A percentile compares a stretch with the other conserved stretches of the same genome.
These are phyloP conservation scores for Verticillium alfalfae DNA, from an alignment of 2,329 filamentous ascomycete species.

Conservation along the genomic window DNA sequence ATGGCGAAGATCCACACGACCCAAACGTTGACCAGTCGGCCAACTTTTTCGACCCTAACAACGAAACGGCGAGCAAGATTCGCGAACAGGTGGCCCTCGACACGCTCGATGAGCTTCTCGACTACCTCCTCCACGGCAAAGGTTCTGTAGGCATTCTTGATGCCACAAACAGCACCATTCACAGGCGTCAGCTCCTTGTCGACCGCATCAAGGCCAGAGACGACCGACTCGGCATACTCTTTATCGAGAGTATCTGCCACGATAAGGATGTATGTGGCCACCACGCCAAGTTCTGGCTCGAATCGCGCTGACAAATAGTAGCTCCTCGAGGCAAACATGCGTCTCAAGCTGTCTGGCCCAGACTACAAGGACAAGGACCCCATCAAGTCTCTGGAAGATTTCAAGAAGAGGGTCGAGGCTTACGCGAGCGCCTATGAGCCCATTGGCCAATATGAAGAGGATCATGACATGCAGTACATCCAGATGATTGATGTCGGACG, in stretches of 20 bases:
- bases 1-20: slow-evolving; percentile 27
- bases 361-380: slow-evolving; percentile 96
- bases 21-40: slow-evolving; percentile 76
- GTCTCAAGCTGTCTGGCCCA: slow-evolving; percentile 88
- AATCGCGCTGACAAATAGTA: slow-evolving; percentile 19
- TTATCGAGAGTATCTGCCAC: slow-evolving; percentile 90
- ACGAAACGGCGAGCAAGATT: slow-evolving; percentile 73
- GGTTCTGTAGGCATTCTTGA: slow-evolving; percentile 94
- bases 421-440: slow-evolving; percentile 95
- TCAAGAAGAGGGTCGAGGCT: slow-evolving; percentile 84
- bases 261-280: slow-evolving; percentile 57
- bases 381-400: slow-evolving; percentile 75
- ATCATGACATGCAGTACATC: slow-evolving; percentile 87
- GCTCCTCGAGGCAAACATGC: slow-evolving; percentile 93
- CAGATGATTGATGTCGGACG: slow-evolving; percentile 94
- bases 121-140: slow-evolving; percentile 76
- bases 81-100: slow-evolving; percentile 90
- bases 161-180: slow-evolving; percentile 92
- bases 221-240: slow-evolving; percentile 84
- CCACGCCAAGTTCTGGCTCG: background rate
- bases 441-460: slow-evolving; percentile 85
- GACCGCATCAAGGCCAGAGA: slow-evolving; percentile 77
- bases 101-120: slow-evolving; percentile 84
- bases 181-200: slow-evolving; percentile 77
- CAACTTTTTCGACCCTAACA: slow-evolving; percentile 88